Percentiles rank a stretch among this genome's conserved stretches.
Conservation (phyloP, 495 filamentous ascomycete species). For the Parmelia sp. region DNA sequence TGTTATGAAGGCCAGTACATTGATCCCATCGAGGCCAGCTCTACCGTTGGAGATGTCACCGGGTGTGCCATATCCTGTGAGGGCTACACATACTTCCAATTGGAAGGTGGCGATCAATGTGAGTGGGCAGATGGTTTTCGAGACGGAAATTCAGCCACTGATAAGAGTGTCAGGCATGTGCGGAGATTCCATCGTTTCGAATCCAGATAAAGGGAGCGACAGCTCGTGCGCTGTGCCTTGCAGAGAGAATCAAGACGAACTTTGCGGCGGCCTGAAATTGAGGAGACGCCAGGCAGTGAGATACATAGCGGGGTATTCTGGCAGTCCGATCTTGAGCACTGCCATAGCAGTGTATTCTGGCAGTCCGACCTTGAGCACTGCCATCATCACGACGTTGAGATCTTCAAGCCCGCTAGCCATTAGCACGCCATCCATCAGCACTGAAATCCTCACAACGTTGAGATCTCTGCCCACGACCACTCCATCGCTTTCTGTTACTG, state of each 20-base stretch:
- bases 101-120: neutral
- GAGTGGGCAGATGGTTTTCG: neutral
- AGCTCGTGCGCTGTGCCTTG: neutral
- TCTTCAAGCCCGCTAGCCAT: neutral
- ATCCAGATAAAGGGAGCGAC: neutral
- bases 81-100: neutral
- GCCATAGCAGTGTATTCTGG: too few species aligned
- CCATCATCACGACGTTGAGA: neutral
- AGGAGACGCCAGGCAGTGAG: neutral
- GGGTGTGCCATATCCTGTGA: neutral
- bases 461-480: too few species aligned
- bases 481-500: neutral
- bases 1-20: conserved; percentile 6
- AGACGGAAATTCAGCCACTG: neutral
- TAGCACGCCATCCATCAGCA: too few species aligned
- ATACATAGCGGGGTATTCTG: neutral
- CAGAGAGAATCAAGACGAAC: neutral
- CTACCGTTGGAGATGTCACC: neutral
- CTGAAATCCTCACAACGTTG: neutral
- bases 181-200: neutral
- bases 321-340: neutral
- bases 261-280: neutral
- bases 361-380: too few species aligned
- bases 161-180: neutral
- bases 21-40: neutral